These are phyloP conservation scores for Isatis tinctoria DNA, from an alignment of 345 rosid species.

Conservation along the genomic window DNA sequence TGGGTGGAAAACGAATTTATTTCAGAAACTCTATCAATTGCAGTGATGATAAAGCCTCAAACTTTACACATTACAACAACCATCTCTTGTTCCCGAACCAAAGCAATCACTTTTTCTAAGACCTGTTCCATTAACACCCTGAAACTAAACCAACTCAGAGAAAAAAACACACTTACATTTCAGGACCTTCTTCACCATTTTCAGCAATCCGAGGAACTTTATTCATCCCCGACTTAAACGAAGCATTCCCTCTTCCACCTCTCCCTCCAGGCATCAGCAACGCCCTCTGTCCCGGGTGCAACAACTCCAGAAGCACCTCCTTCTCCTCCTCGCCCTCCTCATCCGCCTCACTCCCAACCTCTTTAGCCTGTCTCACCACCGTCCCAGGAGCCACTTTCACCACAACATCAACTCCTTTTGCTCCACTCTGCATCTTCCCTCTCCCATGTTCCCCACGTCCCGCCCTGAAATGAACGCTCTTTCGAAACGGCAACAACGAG, in stretches of 20 bases:
- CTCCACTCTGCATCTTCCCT: constrained; percentile 70
- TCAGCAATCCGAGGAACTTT: constrained; percentile 90
- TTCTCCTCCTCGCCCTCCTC: constrained; percentile 61
- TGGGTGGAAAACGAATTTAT: neutral
- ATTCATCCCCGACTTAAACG: constrained; percentile 76
- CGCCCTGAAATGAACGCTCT: constrained; percentile 76
- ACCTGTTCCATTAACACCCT: neutral
- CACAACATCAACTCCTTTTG: constrained; percentile 75
- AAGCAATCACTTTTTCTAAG: neutral
- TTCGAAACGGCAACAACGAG: constrained; percentile 78
- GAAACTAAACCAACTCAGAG: neutral
- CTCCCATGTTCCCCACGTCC: constrained; percentile 78
- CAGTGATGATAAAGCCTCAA: neutral
- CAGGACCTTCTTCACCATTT: constrained; percentile 94
- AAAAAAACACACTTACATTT: constrained; percentile 60
- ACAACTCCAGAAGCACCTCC: constrained; percentile 78
- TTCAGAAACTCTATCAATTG: neutral
- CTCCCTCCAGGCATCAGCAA: constrained; percentile 85
- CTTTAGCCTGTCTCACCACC: constrained; percentile 66
- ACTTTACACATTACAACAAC: neutral
- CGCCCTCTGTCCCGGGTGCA: constrained; percentile 75
- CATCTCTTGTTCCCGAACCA: neutral
- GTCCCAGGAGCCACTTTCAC: constrained; percentile 91
- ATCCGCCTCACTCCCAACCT: constrained; percentile 69
- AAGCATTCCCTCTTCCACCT: constrained; percentile 95